Evolutionary conservation across 371 early-diverging fungal genomes (phyloP), one percentile per base, ranked within the genome.

Genomic region (Mortierella sp.): DNA sequence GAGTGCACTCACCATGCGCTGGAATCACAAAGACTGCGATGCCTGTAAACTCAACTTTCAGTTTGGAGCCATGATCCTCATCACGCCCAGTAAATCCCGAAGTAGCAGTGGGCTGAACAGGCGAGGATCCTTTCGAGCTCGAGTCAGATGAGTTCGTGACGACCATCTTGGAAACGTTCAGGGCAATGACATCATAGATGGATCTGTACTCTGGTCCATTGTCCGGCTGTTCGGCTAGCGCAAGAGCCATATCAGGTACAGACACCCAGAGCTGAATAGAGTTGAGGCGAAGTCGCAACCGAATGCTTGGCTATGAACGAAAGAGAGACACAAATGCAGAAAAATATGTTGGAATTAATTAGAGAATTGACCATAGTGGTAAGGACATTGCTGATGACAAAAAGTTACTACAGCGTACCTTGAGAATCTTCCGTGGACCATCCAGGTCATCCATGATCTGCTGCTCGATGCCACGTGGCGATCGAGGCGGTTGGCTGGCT

Each of bases 241-340:
- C 40, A 29, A 63, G 26, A 9, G 73, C 79, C 79, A 83, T 83
- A 29, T 79, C 79, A 31, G 84, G 84, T 1, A 83, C 68, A 2
- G 84, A 83, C 7, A 83, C 66, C 84, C 84, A 83, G 16, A 83
- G 26, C 24, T 72, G 76, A 4, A 83, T 76, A 26, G 84, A 79
- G 26, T 79, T 83, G 55, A 83, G 64, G 4, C 84, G 79, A 29
- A 83, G 79, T 26, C 84, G 72, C 11, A 83, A 39, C 13, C 76
- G 65, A 9, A 73, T 66, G 34, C 43, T 72, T 53, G 64, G 16
- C 79, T 83, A 74, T 11, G n/a, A 24, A 37, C n/a, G n/a, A n/a
- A n/a, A n/a, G n/a, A n/a, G n/a, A n/a, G n/a, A n/a, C n/a, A n/a
- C n/a, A n/a, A 48, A 31, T n/a, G 29, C 0, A 16, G 43, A 10